Conservation (phyloP, 225 moss, liverwort and hornwort species). For the Anthoceros angustus region DNA sequence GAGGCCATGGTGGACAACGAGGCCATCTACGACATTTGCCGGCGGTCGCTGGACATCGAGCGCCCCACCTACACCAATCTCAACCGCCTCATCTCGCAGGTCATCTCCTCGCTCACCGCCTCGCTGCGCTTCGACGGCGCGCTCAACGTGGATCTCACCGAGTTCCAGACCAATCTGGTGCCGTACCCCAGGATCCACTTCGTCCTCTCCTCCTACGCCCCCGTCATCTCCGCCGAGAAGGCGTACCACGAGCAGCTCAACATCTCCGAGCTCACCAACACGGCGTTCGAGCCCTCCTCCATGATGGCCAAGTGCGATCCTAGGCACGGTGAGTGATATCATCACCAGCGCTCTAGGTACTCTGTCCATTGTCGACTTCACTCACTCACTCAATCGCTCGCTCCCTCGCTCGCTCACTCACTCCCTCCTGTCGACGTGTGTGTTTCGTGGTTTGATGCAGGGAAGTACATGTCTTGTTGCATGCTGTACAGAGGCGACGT, state of each 20-base stretch:
- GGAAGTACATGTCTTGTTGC: too few relatives aligned
- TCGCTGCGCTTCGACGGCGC: conserved; percentile 3
- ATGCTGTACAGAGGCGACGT: too few relatives aligned
- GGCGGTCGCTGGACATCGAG: conserved; percentile 5
- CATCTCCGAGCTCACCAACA: neutral
- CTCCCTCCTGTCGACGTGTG: too few relatives aligned
- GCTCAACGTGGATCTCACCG: conserved; percentile 3
- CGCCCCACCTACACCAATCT: conserved; percentile 1
- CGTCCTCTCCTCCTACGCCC: conserved; percentile 6
- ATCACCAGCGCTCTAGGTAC: too few relatives aligned
- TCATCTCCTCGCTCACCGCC: conserved; percentile 3
- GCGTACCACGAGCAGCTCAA: conserved; percentile 6
- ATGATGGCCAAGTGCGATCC: conserved; percentile 5
- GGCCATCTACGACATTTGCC: conserved; percentile 4
- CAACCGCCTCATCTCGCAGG: conserved; percentile 5
- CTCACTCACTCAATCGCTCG: too few relatives aligned
- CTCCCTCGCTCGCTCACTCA: too few relatives aligned
- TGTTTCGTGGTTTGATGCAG: too few relatives aligned
- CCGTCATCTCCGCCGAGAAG: conserved; percentile 2
- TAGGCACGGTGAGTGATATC: neutral
- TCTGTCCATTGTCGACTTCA: too few relatives aligned
- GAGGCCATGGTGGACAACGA: conserved; percentile 4
- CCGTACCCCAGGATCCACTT: conserved; percentile 3
- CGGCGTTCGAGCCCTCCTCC: conserved; percentile 1
- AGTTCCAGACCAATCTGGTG: conserved; percentile 5